These are phyloP conservation scores for Diutina mesorugosa DNA, from an alignment of 1,139 yeast species.

Conservation along the genomic window DNA sequence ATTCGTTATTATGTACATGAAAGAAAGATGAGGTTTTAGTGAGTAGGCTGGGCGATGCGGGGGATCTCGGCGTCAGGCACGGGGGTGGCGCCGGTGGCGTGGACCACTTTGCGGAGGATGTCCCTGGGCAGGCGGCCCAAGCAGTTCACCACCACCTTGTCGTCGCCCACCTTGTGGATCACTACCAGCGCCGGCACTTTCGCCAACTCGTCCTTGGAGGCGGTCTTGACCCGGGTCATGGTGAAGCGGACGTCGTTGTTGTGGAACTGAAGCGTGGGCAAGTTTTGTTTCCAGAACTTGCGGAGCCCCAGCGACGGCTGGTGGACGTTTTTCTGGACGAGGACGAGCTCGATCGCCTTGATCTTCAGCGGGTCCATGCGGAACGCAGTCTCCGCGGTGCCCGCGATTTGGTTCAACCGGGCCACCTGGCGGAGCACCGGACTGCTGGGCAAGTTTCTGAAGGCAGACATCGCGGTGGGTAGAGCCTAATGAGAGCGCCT, in stretches of 20 bases:
- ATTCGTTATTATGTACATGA: background rate
- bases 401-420: constrained; percentile 1
- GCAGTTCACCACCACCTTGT: constrained; percentile 5
- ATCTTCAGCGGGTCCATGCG: constrained; percentile 1
- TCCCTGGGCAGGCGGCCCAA: constrained; percentile 7
- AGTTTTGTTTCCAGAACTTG: constrained; percentile 56
- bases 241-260: constrained; percentile 58
- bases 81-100: constrained; percentile 17
- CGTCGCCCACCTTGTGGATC: constrained; percentile 13
- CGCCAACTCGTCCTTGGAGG: constrained; percentile 23
- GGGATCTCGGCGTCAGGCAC: constrained; percentile 20
- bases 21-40: background rate
- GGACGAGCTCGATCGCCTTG: constrained; percentile 6
- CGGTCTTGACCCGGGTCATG: constrained; percentile 41
- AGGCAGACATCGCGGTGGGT: background rate
- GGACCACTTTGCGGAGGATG: constrained; percentile 21
- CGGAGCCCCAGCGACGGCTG: constrained; percentile 24
- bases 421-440: constrained; percentile 1
- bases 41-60: background rate
- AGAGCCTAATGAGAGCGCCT: background rate
- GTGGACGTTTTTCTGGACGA: constrained; percentile 6
- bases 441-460: background rate
- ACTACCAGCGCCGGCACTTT: constrained; percentile 34
- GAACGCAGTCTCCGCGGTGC: background rate
- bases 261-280: constrained; percentile 74